Base-by-base conservation (phyloP, 805 yeast species). In the Lipomyces starkeyi region DNA sequence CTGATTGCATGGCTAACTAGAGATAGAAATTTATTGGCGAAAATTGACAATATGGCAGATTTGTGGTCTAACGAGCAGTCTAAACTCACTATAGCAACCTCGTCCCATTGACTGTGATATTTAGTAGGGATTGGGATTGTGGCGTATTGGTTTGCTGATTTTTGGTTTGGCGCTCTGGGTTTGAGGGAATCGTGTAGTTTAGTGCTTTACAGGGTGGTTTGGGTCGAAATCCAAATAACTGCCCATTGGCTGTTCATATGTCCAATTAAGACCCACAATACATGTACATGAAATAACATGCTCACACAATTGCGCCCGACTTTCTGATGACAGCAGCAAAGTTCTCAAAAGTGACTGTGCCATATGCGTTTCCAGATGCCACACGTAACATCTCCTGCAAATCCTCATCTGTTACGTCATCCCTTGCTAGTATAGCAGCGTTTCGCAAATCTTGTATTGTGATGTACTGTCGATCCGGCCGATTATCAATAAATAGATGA, bases 301-400 rank as follows among this genome's bases (percentile, higher is more conserved):
- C 22, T 22, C 32, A 53, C 56, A 66, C n/a, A 40, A 63, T 63
- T 14, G 64, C 73, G 7, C 69, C 71, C 3, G 74, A 74, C 17
- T 63, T 66, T 59, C 61, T 65, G 76, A 79, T 75, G 37, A 79
- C 67, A 7, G 34, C 34, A 1, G 64, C 65, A 68, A 79, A 79
- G 49, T 68, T 75, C 17, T 58, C 69, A 53, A 72, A 54, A 22
- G 60, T 62, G 13, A 73, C 73, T 5, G 64, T 27, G n/a, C 62
- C 70, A 17, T 57, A 57, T 4, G 65, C 71, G 8, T 59, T 63
- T 4, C 67, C 74, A 2, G 75, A 72, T 6, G 76, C 74, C 27
- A 75, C 63, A 8, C 61, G 61, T 53, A 78, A 63, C 82, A 80
- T 79, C 27, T 70, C 75, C 25, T 55, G 59, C 57, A 80, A 69